Percentiles rank a stretch among this genome's conserved stretches.
Evolutionary conservation across 2,329 filamentous ascomycete species (phyloP).

Genomic region (Colletotrichum camelliae): DNA sequence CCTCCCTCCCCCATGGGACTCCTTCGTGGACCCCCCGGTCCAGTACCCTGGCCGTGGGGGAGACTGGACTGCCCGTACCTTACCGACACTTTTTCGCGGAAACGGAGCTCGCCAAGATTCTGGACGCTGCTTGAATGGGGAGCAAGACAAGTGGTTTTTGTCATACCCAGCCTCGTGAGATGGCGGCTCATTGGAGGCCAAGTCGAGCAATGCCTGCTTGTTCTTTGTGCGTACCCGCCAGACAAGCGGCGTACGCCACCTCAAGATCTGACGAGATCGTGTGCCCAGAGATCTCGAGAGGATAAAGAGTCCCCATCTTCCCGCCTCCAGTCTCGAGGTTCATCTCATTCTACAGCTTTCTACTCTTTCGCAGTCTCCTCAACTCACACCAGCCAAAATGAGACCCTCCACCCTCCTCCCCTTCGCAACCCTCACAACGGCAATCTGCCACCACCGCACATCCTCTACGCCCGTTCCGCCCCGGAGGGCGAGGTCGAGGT

Average conservation of each 20-base stretch:
- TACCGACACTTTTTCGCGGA: neutral
- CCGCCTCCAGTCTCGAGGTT: neutral
- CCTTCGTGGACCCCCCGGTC: neutral
- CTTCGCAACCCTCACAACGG: conserved; percentile 25
- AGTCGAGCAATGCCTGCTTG: neutral
- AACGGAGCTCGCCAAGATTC: neutral
- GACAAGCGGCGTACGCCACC: neutral
- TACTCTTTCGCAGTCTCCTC: neutral
- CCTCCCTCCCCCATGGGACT: neutral
- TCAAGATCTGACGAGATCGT: neutral
- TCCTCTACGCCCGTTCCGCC: conserved; percentile 30
- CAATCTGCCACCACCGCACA: conserved; percentile 40
- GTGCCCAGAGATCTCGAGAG: neutral
- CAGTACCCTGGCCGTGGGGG: neutral
- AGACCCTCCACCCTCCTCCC: conserved; percentile 23
- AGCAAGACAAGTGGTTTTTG: neutral
- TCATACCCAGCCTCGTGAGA: conserved; percentile 3
- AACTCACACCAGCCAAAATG: conserved; percentile 19
- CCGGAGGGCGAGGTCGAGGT: conserved; percentile 34
- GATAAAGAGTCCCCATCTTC: conserved; percentile 1
- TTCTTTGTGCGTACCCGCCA: neutral
- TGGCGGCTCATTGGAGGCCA: neutral
- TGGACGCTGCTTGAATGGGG: neutral
- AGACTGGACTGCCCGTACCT: neutral
- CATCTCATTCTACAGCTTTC: neutral